These are phyloP conservation scores for Leccinum rimulosum DNA, from an alignment of 768 basidiomycete species.

Conservation along the genomic window DNA sequence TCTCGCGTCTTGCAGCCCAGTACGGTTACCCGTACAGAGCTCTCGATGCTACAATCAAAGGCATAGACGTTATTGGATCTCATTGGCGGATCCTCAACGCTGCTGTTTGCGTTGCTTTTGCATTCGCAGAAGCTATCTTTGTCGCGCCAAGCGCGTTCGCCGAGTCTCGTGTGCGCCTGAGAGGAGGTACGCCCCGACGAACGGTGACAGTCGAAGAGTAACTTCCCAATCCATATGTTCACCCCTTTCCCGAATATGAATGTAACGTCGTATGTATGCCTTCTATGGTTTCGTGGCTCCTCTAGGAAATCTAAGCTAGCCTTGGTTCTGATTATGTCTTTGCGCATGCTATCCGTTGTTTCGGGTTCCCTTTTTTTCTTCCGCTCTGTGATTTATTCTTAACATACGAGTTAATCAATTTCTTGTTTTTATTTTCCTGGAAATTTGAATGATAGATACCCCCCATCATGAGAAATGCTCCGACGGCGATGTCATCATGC, in stretches of 20 bases:
- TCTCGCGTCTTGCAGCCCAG: conserved; percentile 60
- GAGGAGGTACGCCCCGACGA: conserved; percentile 24
- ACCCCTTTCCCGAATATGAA: not conserved
- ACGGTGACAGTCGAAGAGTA: conserved; percentile 21
- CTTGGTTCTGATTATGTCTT: conserved; percentile 13
- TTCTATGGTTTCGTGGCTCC: not conserved
- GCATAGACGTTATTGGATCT: conserved; percentile 54
- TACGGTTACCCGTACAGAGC: conserved; percentile 51
- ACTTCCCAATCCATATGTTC: not conserved
- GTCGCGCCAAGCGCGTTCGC: conserved; percentile 41
- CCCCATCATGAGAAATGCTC: too few species aligned
- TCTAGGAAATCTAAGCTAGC: conserved; percentile 3
- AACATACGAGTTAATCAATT: conserved; percentile 10
- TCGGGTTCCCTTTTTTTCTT: conserved; percentile 2
- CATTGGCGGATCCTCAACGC: conserved; percentile 57
- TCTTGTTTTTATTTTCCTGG: not conserved
- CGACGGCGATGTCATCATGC: too few species aligned
- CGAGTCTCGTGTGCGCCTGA: conserved; percentile 27
- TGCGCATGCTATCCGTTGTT: conserved; percentile 20
- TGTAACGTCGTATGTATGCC: conserved; percentile 3
- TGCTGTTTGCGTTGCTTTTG: conserved; percentile 56
- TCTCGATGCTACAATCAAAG: conserved; percentile 24
- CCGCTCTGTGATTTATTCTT: conserved; percentile 20
- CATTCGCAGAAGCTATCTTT: conserved; percentile 64
- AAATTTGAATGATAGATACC: not conserved